Evolutionary conservation across 805 yeast genomes (phyloP).

Genomic region (Ogataea minuta): DNA sequence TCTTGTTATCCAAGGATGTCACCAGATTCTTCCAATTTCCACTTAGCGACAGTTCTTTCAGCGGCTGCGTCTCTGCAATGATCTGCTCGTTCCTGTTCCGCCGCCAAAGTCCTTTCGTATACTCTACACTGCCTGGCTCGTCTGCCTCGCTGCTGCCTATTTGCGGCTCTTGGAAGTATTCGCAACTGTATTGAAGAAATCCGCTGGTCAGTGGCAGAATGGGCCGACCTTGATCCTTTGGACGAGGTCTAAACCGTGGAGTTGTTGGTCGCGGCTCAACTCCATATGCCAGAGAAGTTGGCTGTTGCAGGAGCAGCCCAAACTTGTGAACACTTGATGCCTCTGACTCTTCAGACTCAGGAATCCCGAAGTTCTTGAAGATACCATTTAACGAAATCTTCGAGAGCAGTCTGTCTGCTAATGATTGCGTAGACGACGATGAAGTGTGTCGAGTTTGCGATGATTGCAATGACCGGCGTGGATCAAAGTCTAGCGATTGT

Average conservation of each 20-base stretch:
- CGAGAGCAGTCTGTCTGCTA: constrained; percentile 24
- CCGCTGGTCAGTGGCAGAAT: constrained; percentile 56
- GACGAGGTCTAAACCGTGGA: constrained; percentile 47
- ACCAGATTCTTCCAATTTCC: constrained; percentile 81
- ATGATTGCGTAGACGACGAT: constrained; percentile 23
- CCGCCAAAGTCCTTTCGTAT: constrained; percentile 81
- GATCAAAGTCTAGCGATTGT: constrained; percentile 25
- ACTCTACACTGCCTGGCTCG: constrained; percentile 88
- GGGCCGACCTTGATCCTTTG: constrained; percentile 35
- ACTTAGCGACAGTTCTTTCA: constrained; percentile 74
- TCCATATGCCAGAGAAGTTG: constrained; percentile 35
- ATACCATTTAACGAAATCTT: constrained; percentile 19
- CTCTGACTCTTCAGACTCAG: constrained; percentile 24
- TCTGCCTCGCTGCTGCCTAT: constrained; percentile 81
- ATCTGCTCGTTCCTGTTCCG: constrained; percentile 84
- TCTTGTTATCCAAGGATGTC: constrained; percentile 60
- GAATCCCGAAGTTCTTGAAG: constrained; percentile 25
- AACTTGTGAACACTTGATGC: constrained; percentile 24
- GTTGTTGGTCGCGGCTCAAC: constrained; percentile 54
- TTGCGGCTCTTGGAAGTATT: constrained; percentile 95
- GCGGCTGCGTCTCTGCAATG: constrained; percentile 85
- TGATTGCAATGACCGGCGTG: constrained; percentile 5
- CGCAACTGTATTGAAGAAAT: constrained; percentile 75
- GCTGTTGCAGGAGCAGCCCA: constrained; percentile 27
- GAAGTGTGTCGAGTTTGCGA: constrained; percentile 21